phyloP scores from a whole-genome alignment of 208 protist genomes.

The Spongospora subterranea region DNA sequence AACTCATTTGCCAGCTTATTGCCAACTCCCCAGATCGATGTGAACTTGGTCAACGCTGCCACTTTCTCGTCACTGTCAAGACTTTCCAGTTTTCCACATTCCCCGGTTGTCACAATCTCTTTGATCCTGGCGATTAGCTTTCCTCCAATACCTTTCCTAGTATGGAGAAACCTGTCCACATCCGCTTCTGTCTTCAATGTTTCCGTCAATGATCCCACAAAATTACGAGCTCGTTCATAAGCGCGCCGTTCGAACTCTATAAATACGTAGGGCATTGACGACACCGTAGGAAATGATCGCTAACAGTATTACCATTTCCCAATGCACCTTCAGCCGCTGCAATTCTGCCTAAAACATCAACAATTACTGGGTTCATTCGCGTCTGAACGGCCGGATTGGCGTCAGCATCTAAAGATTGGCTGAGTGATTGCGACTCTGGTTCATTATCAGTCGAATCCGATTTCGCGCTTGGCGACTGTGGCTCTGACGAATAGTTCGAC shows the following conservation, averaged over 20 bases:
- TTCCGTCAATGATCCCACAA: not conserved
- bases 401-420: not conserved
- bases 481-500: too few relatives aligned
- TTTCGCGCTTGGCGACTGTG: not conserved
- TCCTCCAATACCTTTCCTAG: not conserved
- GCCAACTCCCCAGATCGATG: constrained; percentile 33
- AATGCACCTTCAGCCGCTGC: not conserved
- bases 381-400: not conserved
- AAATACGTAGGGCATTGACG: not conserved
- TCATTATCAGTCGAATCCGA: not conserved
- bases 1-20: not conserved
- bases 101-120: constrained; percentile 6
- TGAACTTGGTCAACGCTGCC: not conserved
- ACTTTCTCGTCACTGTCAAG: constrained; percentile 50
- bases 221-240: constrained; percentile 17
- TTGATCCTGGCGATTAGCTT: not conserved
- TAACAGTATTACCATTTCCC: not conserved
- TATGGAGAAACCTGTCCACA: not conserved
- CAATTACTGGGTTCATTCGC: not conserved
- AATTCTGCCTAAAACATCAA: not conserved
- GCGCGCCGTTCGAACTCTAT: not conserved
- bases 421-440: not conserved
- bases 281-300: not conserved
- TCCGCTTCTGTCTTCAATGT: not conserved
- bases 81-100: not conserved